A percentile compares a stretch with the other conserved stretches of the same genome.
phyloP scores from a whole-genome alignment of 2,329 filamentous ascomycete genomes.

The Bipolaris gigantea region DNA sequence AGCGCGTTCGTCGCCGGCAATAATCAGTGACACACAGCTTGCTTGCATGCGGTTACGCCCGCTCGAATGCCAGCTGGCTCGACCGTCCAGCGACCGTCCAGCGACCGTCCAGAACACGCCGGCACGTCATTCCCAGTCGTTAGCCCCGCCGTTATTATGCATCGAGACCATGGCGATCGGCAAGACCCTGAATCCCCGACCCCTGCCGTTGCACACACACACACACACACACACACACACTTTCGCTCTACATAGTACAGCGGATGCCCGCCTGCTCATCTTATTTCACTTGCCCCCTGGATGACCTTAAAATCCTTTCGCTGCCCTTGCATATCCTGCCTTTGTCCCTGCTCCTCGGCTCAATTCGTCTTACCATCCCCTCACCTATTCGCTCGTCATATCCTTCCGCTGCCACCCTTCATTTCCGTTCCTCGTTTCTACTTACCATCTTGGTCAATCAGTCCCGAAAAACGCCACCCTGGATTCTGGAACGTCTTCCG shows the following conservation, averaged over 20 bases:
- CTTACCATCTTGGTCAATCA: slow-evolving; percentile 1
- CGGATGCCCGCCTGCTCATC: slow-evolving; percentile 24
- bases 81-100: too few species aligned
- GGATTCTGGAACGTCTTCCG: slow-evolving; percentile 9
- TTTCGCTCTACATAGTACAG: neutral
- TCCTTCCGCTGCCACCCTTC: neutral
- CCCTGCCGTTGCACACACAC: slow-evolving; percentile 7
- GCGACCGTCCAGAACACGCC: slow-evolving; percentile 24
- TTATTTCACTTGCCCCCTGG: slow-evolving; percentile 13
- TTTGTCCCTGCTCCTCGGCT: slow-evolving; percentile 6
- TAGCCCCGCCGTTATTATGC: slow-evolving; percentile 25
- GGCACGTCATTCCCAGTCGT: slow-evolving; percentile 24
- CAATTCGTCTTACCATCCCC: slow-evolving; percentile 3
- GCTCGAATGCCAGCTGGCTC: slow-evolving; percentile 10
- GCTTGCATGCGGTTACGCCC: slow-evolving; percentile 13
- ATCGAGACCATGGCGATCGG: slow-evolving; percentile 31
- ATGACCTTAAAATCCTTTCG: slow-evolving; percentile 20
- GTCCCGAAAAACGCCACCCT: slow-evolving; percentile 12
- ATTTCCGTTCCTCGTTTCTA: neutral
- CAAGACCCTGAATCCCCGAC: slow-evolving; percentile 21
- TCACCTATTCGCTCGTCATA: neutral
- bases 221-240: neutral
- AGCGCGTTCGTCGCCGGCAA: slow-evolving; percentile 1
- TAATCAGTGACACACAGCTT: slow-evolving; percentile 5
- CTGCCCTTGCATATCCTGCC: slow-evolving; percentile 11